phyloP scores from a whole-genome alignment of 2,329 filamentous ascomycete species.

The Penicillium sp. region DNA sequence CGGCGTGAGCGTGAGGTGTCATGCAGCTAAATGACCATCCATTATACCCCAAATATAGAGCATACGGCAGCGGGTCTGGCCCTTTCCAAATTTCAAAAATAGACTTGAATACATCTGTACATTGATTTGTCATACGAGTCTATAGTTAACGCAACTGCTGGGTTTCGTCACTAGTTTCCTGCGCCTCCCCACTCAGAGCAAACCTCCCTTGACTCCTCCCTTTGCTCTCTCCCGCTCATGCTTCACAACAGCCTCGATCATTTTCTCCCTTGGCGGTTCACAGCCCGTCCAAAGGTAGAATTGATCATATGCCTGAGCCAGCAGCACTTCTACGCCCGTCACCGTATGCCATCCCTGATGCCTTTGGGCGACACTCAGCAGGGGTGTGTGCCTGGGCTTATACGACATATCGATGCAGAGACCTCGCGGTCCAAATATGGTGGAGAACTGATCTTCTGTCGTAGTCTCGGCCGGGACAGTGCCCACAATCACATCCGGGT shows the following conservation, averaged over 20 bases:
- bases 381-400: conserved; percentile 22
- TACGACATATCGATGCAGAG: conserved; percentile 28
- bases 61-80: conserved; percentile 18
- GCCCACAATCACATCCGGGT: conserved; percentile 22
- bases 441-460: conserved; percentile 16
- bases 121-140: neutral
- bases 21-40: neutral
- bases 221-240: conserved; percentile 8
- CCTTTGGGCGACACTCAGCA: conserved; percentile 16
- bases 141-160: neutral
- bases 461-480: conserved; percentile 23
- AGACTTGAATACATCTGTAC: neutral
- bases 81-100: neutral
- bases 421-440: conserved; percentile 12
- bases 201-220: neutral
- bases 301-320: conserved; percentile 28
- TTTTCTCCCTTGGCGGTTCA: conserved; percentile 10
- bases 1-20: conserved; percentile 15
- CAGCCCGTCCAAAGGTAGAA: conserved; percentile 25
- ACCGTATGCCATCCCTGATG: conserved; percentile 17
- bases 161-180: too few relatives aligned
- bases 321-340: conserved; percentile 29
- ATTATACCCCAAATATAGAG: conserved; percentile 17
- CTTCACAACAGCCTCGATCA: conserved; percentile 8
- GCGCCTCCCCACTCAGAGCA: neutral